These are phyloP conservation scores for Cladophialophora immunda DNA, from an alignment of 2,329 filamentous ascomycete genomes.

Conservation along the genomic window DNA sequence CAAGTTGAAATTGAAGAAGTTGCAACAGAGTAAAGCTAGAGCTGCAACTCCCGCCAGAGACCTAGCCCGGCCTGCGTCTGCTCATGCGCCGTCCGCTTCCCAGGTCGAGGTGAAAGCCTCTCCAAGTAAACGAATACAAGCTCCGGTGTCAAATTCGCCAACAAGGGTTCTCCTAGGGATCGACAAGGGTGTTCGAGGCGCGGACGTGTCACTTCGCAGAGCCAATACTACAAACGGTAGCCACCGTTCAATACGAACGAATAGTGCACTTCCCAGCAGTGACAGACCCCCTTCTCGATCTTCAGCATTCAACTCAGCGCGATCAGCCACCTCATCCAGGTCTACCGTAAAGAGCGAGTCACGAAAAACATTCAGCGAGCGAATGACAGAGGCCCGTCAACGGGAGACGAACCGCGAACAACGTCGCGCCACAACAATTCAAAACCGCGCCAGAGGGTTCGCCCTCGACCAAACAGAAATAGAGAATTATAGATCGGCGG, in stretches of 20 bases:
- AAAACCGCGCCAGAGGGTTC: slow-evolving; percentile 54
- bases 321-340: slow-evolving; percentile 27
- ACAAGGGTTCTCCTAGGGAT: slow-evolving; percentile 83
- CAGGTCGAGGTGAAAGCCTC: slow-evolving; percentile 80
- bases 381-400: slow-evolving; percentile 73
- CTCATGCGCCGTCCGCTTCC: slow-evolving; percentile 41
- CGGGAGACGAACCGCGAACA: slow-evolving; percentile 51
- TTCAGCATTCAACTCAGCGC: slow-evolving; percentile 41
- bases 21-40: slow-evolving; percentile 71
- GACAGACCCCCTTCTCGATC: slow-evolving; percentile 31
- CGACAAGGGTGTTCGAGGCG: slow-evolving; percentile 82
- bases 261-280: slow-evolving; percentile 7
- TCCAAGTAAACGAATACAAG: slow-evolving; percentile 62
- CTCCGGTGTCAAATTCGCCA: slow-evolving; percentile 73
- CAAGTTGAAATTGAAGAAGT: slow-evolving; percentile 82
- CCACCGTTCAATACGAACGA: slow-evolving; percentile 10
- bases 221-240: slow-evolving; percentile 51
- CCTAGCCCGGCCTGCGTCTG: slow-evolving; percentile 23
- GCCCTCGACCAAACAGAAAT: slow-evolving; percentile 54
- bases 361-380: slow-evolving; percentile 79
- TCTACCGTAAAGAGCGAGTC: slow-evolving; percentile 2
- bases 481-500: slow-evolving; percentile 50
- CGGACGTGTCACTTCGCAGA: slow-evolving; percentile 84
- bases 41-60: slow-evolving; percentile 44
- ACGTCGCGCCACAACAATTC: slow-evolving; percentile 48